Conservation (phyloP, 2,329 filamentous ascomycete species). For the Cytospora paraplurivora region DNA sequence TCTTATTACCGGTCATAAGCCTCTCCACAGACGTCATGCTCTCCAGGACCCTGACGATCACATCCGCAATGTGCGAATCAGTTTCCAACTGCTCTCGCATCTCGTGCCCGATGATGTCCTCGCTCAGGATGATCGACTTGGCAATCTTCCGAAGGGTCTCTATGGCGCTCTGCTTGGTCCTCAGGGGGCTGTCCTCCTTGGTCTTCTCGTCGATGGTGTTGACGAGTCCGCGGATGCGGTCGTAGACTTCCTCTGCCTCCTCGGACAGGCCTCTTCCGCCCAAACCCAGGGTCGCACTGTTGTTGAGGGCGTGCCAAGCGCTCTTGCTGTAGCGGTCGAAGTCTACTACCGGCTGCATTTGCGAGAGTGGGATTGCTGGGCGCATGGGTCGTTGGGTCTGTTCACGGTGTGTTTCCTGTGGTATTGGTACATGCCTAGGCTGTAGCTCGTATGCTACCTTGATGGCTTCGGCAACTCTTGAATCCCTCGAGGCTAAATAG, state of each 20-base stretch:
- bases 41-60: constrained; percentile 12
- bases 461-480: neutral
- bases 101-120: constrained; percentile 12
- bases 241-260: no score
- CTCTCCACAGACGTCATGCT: constrained; percentile 22
- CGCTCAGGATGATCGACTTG: constrained; percentile 19
- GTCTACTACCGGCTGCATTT: constrained; percentile 19
- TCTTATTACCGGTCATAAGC: neutral
- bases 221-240: constrained; percentile 12
- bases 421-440: neutral
- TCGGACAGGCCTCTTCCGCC: no score
- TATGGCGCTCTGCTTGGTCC: constrained; percentile 24
- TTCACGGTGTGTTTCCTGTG: constrained; percentile 3
- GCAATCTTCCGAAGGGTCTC: constrained; percentile 29
- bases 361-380: constrained; percentile 7
- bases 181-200: constrained; percentile 9
- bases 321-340: constrained; percentile 23
- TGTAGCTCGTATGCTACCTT: constrained; percentile 10
- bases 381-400: neutral
- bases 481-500: no score
- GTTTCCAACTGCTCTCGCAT: constrained; percentile 16
- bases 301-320: constrained; percentile 20
- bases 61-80: constrained; percentile 13
- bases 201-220: constrained; percentile 18
- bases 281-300: constrained; percentile 8